These are phyloP conservation scores for Aureobasidium sp. DNA, from an alignment of 2,329 filamentous ascomycete genomes.

Conservation along the genomic window DNA sequence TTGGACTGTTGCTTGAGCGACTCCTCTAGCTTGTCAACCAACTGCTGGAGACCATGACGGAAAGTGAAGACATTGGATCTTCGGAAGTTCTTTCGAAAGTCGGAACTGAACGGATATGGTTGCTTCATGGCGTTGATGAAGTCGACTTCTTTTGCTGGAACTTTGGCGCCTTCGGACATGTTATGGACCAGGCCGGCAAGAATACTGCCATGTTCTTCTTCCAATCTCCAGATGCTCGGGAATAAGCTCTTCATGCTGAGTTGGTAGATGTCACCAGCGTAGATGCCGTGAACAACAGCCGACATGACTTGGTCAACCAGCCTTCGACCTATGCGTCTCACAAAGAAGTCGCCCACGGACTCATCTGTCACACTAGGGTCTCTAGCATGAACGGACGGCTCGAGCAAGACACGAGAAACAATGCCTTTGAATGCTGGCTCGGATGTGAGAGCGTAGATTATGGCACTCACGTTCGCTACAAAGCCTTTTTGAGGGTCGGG, in stretches of 20 bases:
- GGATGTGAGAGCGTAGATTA: conserved; percentile 33
- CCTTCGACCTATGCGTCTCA: conserved; percentile 46
- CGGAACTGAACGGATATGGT: conserved; percentile 17
- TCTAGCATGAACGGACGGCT: conserved; percentile 26
- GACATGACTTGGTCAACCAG: conserved; percentile 68
- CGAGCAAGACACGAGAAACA: conserved; percentile 31
- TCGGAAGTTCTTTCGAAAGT: conserved; percentile 28
- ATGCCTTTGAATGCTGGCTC: conserved; percentile 52
- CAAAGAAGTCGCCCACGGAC: conserved; percentile 62
- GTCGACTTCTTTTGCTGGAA: conserved; percentile 30
- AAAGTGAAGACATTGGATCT: conserved; percentile 38
- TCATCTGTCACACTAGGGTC: conserved; percentile 50
- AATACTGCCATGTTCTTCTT: conserved; percentile 39
- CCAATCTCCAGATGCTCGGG: conserved; percentile 44
- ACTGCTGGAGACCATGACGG: conserved; percentile 36
- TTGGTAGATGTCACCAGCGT: conserved; percentile 78
- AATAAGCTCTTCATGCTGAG: conserved; percentile 65
- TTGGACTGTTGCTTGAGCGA: conserved; percentile 32
- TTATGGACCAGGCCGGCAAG: conserved; percentile 25
- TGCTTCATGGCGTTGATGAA: conserved; percentile 24
- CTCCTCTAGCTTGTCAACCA: conserved; percentile 32
- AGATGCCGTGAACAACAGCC: conserved; percentile 76
- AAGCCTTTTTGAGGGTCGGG: conserved; percentile 31
- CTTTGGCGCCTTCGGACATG: conserved; percentile 27
- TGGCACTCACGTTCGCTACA: conserved; percentile 25